phyloP scores from a whole-genome alignment of 2,329 filamentous ascomycete genomes.

The Venturia pyrina region DNA sequence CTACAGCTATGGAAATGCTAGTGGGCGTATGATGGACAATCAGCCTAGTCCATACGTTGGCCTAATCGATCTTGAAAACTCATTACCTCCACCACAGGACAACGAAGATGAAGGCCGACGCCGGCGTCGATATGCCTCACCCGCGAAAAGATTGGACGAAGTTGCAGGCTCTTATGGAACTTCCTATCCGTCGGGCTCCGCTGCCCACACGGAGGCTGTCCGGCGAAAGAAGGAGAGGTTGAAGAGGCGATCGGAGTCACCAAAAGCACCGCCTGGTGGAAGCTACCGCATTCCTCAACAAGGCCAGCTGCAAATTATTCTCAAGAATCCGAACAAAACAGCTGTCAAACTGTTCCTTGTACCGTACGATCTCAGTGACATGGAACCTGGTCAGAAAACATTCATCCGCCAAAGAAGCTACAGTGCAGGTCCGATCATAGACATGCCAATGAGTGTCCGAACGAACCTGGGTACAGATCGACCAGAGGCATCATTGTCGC shows the following conservation, averaged over 20 bases:
- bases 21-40: conserved; percentile 48
- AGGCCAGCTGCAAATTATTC: conserved; percentile 90
- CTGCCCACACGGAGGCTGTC: neutral
- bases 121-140: conserved; percentile 14
- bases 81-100: neutral
- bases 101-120: conserved; percentile 2
- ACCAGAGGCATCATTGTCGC: conserved; percentile 42
- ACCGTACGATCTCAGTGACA: conserved; percentile 83
- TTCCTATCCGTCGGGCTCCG: neutral
- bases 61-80: conserved; percentile 77
- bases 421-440: conserved; percentile 74
- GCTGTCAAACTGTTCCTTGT: conserved; percentile 93
- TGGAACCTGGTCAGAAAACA: conserved; percentile 90
- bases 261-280: conserved; percentile 68
- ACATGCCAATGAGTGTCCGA: conserved; percentile 46
- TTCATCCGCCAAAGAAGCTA: conserved; percentile 93
- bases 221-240: conserved; percentile 45
- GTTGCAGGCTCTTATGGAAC: neutral
- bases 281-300: conserved; percentile 90
- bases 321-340: conserved; percentile 98
- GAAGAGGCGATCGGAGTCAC: conserved; percentile 36
- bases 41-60: conserved; percentile 95
- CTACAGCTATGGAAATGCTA: conserved; percentile 67
- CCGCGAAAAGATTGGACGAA: conserved; percentile 15
- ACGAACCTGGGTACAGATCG: conserved; percentile 42